These are phyloP conservation scores for Pythium monospermum DNA, from an alignment of 352 stramenopile species.

Conservation along the genomic window DNA sequence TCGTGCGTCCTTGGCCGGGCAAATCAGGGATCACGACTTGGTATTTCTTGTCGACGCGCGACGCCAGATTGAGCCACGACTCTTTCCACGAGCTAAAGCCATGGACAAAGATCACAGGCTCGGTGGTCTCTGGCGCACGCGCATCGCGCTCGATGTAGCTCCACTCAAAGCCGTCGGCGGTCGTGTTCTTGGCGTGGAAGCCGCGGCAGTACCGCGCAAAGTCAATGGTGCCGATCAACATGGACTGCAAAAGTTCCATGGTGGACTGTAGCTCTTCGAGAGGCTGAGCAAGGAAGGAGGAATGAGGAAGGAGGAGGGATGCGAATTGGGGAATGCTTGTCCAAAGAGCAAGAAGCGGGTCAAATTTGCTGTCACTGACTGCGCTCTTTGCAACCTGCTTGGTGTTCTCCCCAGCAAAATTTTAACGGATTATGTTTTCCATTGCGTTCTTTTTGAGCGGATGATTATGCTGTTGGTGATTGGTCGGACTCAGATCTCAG, in stretches of 20 bases:
- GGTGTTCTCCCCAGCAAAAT: too few relatives aligned
- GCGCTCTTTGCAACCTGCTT: too few relatives aligned
- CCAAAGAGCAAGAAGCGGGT: too few relatives aligned
- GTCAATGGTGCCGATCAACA: conserved; percentile 41
- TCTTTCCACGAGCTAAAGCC: conserved; percentile 73
- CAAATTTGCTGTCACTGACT: background rate
- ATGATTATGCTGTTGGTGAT: background rate
- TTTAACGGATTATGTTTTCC: background rate
- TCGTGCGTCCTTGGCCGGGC: conserved; percentile 58
- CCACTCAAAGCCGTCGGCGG: conserved; percentile 57
- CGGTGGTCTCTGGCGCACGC: conserved; percentile 31
- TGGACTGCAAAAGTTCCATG: conserved; percentile 20
- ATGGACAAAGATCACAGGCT: conserved; percentile 62
- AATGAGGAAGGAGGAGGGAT: background rate
- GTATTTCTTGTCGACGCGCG: conserved; percentile 44
- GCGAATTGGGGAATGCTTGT: background rate
- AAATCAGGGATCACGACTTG: conserved; percentile 63
- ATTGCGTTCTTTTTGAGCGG: background rate
- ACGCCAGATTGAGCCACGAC: conserved; percentile 52
- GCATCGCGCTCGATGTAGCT: conserved; percentile 61
- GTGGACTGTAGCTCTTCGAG: too few relatives aligned
- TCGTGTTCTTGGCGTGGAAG: conserved; percentile 39
- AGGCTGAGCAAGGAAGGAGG: too few relatives aligned
- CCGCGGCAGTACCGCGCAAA: conserved; percentile 47
- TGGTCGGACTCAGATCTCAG: too few relatives aligned